Base-by-base conservation (phyloP, 768 basidiomycete species). In the Tricholoma matsutake region DNA sequence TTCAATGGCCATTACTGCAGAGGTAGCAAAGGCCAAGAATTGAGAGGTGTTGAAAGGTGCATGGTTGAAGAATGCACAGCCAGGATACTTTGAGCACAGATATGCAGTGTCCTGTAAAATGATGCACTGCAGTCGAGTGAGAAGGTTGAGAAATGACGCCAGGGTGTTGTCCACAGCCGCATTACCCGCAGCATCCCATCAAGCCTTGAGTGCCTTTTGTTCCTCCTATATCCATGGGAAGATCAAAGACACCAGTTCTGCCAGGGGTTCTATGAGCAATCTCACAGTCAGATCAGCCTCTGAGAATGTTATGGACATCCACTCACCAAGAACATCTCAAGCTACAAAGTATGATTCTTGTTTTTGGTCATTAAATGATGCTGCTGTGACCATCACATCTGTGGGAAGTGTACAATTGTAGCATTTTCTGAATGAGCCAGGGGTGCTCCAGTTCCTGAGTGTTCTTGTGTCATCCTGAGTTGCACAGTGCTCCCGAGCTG, bases 341-440 rank as follows among this genome's bases (percentile, higher is more conserved):
- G 67, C 59, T 2, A 73, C 64, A 16, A 63, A 61, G 64, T 76
- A 72, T 11, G 65, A 49, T 28, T 72, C 71, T 8, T 66, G 72
- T 18, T 67, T 57, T 3, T 59, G 25, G 1, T 61, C 70, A 63
- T 72, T 73, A 57, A 71, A 74, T 62, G 68, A 71, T 0, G 70
- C 75, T 8, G 73, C 67, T 4, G 67, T 75, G 1, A 77, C 59
- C 53, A 76, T 61, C 0, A 69, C 75, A 8, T 68, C 61, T 11
- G 65, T 34, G 0, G 73, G 75, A 6, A 75, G 63, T 0, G 64
- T 61, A 5, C 67, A 63, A 53, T 77, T 70, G 62, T 78, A 78
- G 20, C 54, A 67, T 60, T 13, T 61, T 51, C 7, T 59, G 60
- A 59, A 67, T 14, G 37, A 39, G 16, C 66, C 75, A 18, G 61